phyloP scores from a whole-genome alignment of 2,329 filamentous ascomycete genomes.

The Chaetomium globosum region DNA sequence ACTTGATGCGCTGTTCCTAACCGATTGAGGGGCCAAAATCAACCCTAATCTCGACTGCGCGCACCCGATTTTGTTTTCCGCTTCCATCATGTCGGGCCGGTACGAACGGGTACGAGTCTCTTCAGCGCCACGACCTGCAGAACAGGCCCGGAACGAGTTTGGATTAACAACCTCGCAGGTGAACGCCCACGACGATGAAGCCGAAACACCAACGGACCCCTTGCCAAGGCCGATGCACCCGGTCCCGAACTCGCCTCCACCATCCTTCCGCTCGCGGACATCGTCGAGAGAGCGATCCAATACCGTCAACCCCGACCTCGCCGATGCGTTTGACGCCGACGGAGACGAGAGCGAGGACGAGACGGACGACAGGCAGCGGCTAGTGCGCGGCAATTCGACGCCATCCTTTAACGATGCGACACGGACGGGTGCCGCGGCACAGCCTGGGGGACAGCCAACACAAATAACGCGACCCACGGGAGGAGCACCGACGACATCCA shows the following conservation, averaged over 20 bases:
- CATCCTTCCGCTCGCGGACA: conserved; percentile 85
- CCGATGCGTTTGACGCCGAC: conserved; percentile 87
- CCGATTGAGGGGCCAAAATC: conserved; percentile 5
- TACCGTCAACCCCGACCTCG: conserved; percentile 74
- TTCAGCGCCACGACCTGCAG: background rate
- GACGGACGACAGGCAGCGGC: conserved; percentile 78
- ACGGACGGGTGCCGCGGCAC: conserved; percentile 30
- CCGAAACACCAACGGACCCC: conserved; percentile 43
- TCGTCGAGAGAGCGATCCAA: conserved; percentile 56
- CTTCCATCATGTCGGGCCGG: conserved; percentile 52
- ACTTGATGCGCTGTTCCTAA: background rate
- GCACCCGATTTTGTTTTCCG: too few species aligned
- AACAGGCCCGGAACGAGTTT: background rate
- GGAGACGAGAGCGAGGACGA: conserved; percentile 75
- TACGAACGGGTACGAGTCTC: conserved; percentile 59
- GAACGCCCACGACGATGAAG: conserved; percentile 60
- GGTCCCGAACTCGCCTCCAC: conserved; percentile 65
- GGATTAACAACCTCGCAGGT: conserved; percentile 47
- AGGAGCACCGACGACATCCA: conserved; percentile 47
- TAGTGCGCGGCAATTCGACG: conserved; percentile 69
- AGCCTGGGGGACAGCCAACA: conserved; percentile 13
- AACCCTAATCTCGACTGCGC: conserved; percentile 9
- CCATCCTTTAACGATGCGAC: conserved; percentile 35
- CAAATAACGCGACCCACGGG: conserved; percentile 39
- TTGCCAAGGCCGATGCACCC: conserved; percentile 42